phyloP scores from a whole-genome alignment of 176 grass and related monocot genomes.

The Olyra latifolia region DNA sequence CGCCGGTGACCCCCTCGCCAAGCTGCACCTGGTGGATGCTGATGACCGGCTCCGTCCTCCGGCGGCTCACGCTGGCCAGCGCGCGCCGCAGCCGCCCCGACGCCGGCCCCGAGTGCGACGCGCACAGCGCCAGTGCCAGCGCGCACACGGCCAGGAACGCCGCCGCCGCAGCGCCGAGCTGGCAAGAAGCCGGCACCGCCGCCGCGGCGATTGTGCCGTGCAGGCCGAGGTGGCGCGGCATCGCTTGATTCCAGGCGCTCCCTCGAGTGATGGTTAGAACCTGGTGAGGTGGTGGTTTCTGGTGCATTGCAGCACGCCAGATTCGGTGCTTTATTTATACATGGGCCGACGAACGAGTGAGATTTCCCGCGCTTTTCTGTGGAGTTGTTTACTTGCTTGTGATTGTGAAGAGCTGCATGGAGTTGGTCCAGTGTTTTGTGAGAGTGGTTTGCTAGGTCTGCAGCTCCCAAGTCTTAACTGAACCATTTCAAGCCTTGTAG shows the following conservation, averaged over 20 bases:
- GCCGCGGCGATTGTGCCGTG: slow-evolving; percentile 14
- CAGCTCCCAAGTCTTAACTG: not conserved
- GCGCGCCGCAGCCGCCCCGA: slow-evolving; percentile 43
- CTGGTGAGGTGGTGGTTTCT: not conserved
- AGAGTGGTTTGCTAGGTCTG: slow-evolving; percentile 53
- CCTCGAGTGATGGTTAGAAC: not conserved
- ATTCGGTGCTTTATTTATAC: slow-evolving; percentile 19
- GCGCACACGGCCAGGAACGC: slow-evolving; percentile 66
- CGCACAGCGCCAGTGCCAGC: slow-evolving; percentile 56
- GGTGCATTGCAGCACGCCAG: not conserved
- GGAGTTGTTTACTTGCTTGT: slow-evolving; percentile 44
- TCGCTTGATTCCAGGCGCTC: not conserved
- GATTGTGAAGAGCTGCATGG: slow-evolving; percentile 18
- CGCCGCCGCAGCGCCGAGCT: slow-evolving; percentile 29
- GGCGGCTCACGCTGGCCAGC: slow-evolving; percentile 53
- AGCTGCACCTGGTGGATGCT: slow-evolving; percentile 75
- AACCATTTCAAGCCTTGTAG: slow-evolving; percentile 18
- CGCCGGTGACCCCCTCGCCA: slow-evolving; percentile 29
- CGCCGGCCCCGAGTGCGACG: slow-evolving; percentile 53
- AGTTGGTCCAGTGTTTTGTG: not conserved
- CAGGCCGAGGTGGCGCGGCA: slow-evolving; percentile 55
- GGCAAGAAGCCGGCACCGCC: not conserved
- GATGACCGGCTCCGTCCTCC: slow-evolving; percentile 69
- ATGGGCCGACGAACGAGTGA: not conserved
- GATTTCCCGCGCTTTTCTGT: slow-evolving; percentile 16